phyloP scores from a whole-genome alignment of 2,329 filamentous ascomycete species.

The Chlorencoelia australis region DNA sequence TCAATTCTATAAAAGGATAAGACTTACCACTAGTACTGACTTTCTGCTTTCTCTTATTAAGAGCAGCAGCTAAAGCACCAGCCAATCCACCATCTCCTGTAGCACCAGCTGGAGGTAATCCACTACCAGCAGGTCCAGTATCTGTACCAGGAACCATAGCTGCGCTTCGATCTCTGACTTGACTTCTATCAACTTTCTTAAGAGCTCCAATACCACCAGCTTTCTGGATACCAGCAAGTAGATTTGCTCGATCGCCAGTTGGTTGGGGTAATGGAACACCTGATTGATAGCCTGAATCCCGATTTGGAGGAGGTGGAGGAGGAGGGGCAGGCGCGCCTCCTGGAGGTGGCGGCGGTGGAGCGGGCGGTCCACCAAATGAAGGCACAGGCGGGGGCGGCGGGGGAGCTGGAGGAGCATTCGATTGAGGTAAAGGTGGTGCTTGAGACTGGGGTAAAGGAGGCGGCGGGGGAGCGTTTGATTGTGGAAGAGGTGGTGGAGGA shows the following conservation, averaged over 20 bases:
- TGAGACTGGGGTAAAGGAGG: slow-evolving; percentile 29
- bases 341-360: slow-evolving; percentile 27
- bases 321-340: slow-evolving; percentile 41
- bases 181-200: slow-evolving; percentile 62
- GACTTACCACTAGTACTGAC: slow-evolving; percentile 88
- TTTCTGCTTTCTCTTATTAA: slow-evolving; percentile 82
- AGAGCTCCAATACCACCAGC: slow-evolving; percentile 56
- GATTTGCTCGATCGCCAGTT: slow-evolving; percentile 42
- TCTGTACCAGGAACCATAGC: slow-evolving; percentile 48
- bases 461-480: slow-evolving; percentile 27
- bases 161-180: slow-evolving; percentile 63
- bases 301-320: slow-evolving; percentile 43
- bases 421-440: slow-evolving; percentile 29
- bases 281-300: slow-evolving; percentile 39
- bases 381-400: slow-evolving; percentile 34
- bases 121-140: slow-evolving; percentile 41
- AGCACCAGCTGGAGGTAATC: slow-evolving; percentile 41
- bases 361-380: slow-evolving; percentile 22
- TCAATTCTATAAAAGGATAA: not conserved
- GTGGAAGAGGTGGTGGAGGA: slow-evolving; percentile 29
- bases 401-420: slow-evolving; percentile 29
- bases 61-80: slow-evolving; percentile 67
- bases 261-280: slow-evolving; percentile 38
- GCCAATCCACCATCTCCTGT: slow-evolving; percentile 56
- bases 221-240: slow-evolving; percentile 63